A percentile compares a stretch with the other conserved stretches of the same genome.
Evolutionary conservation across 1,284 basidiomycete species (phyloP).

Genomic region (Ceratobasidium sp.): DNA sequence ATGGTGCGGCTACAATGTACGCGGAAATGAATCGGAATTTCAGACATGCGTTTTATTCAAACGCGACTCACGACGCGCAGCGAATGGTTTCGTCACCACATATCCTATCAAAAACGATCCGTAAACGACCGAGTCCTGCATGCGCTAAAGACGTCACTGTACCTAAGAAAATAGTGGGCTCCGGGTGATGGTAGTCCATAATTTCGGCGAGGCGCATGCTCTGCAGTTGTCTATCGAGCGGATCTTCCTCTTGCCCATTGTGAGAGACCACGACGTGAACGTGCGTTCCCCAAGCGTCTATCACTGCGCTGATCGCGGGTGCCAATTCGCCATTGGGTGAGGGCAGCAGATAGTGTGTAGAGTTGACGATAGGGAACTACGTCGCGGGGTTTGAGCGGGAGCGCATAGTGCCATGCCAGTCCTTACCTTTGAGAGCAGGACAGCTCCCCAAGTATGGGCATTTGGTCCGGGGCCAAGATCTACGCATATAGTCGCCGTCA

Average conservation of each 20-base stretch:
- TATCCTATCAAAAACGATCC: slow-evolving; percentile 50
- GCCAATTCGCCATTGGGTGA: slow-evolving; percentile 91
- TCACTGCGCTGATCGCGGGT: slow-evolving; percentile 88
- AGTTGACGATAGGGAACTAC: slow-evolving; percentile 90
- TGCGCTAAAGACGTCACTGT: slow-evolving; percentile 59
- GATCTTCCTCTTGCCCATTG: slow-evolving; percentile 95
- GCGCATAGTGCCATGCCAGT: background rate
- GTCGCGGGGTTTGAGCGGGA: background rate
- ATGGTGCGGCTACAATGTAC: slow-evolving; percentile 72
- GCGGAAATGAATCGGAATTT: background rate
- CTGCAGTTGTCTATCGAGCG: slow-evolving; percentile 88
- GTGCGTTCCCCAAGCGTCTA: slow-evolving; percentile 84
- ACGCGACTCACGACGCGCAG: slow-evolving; percentile 66
- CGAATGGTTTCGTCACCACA: slow-evolving; percentile 79
- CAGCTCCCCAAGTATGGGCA: slow-evolving; percentile 92
- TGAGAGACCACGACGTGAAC: slow-evolving; percentile 89
- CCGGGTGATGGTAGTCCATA: slow-evolving; percentile 76
- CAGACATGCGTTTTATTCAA: slow-evolving; percentile 8
- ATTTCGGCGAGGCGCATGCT: slow-evolving; percentile 84
- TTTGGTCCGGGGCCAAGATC: slow-evolving; percentile 88
- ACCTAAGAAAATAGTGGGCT: slow-evolving; percentile 90
- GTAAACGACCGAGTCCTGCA: background rate
- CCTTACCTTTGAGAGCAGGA: slow-evolving; percentile 78
- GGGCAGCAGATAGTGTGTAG: slow-evolving; percentile 88
- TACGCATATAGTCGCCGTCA: slow-evolving; percentile 8